phyloP scores from a whole-genome alignment of 805 yeast species.

The Candida morakotiae region DNA sequence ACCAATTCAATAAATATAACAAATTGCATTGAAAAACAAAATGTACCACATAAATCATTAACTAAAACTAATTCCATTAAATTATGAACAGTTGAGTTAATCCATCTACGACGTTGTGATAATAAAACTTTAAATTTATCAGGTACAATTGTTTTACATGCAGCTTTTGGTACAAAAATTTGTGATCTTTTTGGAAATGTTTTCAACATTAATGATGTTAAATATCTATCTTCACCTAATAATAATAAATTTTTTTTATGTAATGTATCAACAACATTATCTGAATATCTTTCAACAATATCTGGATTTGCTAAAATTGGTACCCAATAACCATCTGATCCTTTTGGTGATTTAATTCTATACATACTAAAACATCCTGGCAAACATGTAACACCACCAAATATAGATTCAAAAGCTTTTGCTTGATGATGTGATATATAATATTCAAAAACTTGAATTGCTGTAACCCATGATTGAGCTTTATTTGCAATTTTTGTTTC shows the following conservation, averaged over 20 bases:
- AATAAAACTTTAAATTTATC: conserved; percentile 70
- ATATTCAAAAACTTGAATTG: conserved; percentile 90
- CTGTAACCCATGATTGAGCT: conserved; percentile 80
- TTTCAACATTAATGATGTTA: conserved; percentile 79
- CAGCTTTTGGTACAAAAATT: conserved; percentile 84
- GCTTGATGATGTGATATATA: conserved; percentile 92
- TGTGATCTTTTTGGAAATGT: conserved; percentile 90
- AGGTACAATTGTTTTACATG: conserved; percentile 90
- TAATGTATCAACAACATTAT: conserved; percentile 76
- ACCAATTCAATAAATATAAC: conserved; percentile 77
- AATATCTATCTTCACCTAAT: conserved; percentile 86
- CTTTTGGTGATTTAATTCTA: conserved; percentile 86
- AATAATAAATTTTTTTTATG: conserved; percentile 82
- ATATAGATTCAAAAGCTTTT: conserved; percentile 91
- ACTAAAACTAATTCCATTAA: conserved; percentile 82
- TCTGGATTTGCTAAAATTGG: conserved; percentile 92
- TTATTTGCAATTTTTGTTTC: conserved; percentile 90
- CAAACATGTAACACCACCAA: conserved; percentile 91
- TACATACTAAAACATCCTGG: conserved; percentile 96
- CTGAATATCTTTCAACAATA: conserved; percentile 86
- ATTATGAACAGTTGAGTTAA: conserved; percentile 90
- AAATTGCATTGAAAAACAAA: conserved; percentile 93
- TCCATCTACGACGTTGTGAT: conserved; percentile 96
- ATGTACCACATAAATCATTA: conserved; percentile 87
- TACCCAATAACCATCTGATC: conserved; percentile 71